These are phyloP conservation scores for Fusarium sp. DNA, from an alignment of 2,329 filamentous ascomycete genomes.

Conservation along the genomic window DNA sequence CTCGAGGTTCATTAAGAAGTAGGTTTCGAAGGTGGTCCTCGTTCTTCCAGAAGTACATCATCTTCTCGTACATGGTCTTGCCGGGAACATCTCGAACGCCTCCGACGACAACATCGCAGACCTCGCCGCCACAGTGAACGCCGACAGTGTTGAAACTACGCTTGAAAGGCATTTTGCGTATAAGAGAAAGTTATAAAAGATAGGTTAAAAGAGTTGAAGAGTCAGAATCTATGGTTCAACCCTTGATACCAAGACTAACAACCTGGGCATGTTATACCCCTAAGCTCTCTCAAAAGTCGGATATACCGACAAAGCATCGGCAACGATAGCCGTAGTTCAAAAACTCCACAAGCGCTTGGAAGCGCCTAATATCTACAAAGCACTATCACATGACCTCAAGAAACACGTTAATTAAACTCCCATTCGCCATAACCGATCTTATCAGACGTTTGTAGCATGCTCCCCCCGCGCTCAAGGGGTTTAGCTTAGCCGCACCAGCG, in stretches of 20 bases:
- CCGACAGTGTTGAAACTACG: constrained; percentile 37
- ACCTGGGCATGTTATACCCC: too few relatives aligned
- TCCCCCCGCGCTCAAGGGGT: neutral
- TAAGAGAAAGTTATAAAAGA: rapidly evolving
- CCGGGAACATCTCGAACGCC: constrained; percentile 33
- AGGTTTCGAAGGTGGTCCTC: constrained; percentile 28
- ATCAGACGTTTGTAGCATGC: neutral
- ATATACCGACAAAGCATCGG: neutral
- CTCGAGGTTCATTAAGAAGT: constrained; percentile 29
- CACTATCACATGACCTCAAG: too few relatives aligned
- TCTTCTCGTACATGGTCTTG: constrained; percentile 34
- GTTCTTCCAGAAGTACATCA: constrained; percentile 30
- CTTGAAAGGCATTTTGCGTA: constrained; percentile 20
- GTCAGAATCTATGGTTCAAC: neutral
- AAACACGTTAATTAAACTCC: too few relatives aligned
- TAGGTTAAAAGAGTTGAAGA: neutral
- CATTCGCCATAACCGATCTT: neutral
- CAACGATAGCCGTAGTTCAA: neutral
- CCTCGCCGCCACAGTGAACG: constrained; percentile 31
- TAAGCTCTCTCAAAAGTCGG: neutral
- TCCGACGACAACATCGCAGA: constrained; percentile 34
- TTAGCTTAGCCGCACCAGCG: neutral
- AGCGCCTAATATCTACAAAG: neutral
- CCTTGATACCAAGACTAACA: neutral
- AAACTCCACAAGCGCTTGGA: neutral